phyloP scores from a whole-genome alignment of 257 asterid genomes.

The Anisodus tanguticus region DNA sequence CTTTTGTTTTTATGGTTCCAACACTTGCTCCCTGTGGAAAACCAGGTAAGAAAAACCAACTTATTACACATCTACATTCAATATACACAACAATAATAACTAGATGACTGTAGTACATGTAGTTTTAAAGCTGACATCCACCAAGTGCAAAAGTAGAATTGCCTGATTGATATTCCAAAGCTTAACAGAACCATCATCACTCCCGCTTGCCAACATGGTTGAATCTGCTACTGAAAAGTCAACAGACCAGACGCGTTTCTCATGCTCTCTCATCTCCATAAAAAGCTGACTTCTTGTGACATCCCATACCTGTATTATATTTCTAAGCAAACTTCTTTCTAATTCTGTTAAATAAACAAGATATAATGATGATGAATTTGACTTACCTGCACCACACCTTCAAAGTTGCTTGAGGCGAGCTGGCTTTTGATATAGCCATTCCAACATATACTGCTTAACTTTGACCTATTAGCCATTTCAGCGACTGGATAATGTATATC shows the following conservation, averaged over 20 bases:
- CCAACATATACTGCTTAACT: conserved; percentile 98
- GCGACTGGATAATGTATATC: conserved; percentile 96
- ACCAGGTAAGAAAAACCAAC: conserved; percentile 66
- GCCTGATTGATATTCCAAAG: conserved; percentile 99
- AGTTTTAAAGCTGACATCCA: conserved; percentile 94
- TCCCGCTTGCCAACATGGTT: conserved; percentile 94
- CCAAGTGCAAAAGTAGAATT: conserved; percentile 93
- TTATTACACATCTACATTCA: conserved; percentile 53
- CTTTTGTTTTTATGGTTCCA: conserved; percentile 87
- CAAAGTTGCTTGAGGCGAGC: conserved; percentile 97
- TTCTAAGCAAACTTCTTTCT: neutral
- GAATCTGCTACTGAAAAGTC: conserved; percentile 95
- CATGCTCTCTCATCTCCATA: conserved; percentile 97
- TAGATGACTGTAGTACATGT: conserved; percentile 74
- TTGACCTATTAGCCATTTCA: conserved; percentile 90
- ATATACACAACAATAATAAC: conserved; percentile 49
- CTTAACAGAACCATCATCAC: conserved; percentile 96
- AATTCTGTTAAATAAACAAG: conserved; percentile 11
- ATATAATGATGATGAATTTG: neutral
- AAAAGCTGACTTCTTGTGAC: conserved; percentile 85
- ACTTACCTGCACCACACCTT: conserved; percentile 94
- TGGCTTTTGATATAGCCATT: conserved; percentile 92
- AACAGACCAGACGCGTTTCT: conserved; percentile 92
- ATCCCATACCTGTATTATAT: conserved; percentile 82
- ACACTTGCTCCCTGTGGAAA: conserved; percentile 88